phyloP scores from a whole-genome alignment of 2,329 filamentous ascomycete genomes.

The Stromatinia cepivora region DNA sequence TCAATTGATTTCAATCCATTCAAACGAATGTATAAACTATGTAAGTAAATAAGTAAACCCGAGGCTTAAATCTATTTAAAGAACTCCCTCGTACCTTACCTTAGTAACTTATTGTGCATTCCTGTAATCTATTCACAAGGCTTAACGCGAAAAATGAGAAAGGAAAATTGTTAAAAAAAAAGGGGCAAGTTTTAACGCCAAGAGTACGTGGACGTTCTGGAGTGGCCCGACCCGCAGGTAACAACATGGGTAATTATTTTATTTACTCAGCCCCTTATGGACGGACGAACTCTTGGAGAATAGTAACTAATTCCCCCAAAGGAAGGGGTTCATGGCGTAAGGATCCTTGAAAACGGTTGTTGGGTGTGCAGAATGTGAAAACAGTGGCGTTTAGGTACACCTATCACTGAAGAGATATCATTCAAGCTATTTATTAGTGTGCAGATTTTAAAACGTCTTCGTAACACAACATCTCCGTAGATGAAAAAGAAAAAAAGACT shows the following conservation, averaged over 20 bases:
- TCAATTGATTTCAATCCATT: neutral
- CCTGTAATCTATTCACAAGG: neutral
- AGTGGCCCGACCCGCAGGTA: constrained; percentile 11
- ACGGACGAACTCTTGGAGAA: neutral
- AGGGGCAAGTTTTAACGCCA: neutral
- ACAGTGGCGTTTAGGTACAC: neutral
- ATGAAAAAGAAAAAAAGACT: neutral
- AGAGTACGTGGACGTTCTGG: neutral
- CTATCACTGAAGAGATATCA: neutral
- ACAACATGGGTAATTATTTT: neutral
- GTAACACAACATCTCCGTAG: neutral
- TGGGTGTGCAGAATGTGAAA: neutral
- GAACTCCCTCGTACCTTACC: neutral
- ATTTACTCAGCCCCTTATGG: neutral
- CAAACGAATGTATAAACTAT: neutral
- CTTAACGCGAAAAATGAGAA: neutral
- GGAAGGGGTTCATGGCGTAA: neutral
- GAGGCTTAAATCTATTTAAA: neutral
- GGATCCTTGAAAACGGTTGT: neutral
- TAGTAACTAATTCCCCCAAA: too few species aligned
- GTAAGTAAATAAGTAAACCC: neutral
- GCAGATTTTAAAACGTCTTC: neutral
- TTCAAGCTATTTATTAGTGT: neutral
- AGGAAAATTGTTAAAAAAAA: neutral
- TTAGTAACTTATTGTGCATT: neutral